Conservation (phyloP, 352 stramenopile species). For the Phytophthora constricta region DNA sequence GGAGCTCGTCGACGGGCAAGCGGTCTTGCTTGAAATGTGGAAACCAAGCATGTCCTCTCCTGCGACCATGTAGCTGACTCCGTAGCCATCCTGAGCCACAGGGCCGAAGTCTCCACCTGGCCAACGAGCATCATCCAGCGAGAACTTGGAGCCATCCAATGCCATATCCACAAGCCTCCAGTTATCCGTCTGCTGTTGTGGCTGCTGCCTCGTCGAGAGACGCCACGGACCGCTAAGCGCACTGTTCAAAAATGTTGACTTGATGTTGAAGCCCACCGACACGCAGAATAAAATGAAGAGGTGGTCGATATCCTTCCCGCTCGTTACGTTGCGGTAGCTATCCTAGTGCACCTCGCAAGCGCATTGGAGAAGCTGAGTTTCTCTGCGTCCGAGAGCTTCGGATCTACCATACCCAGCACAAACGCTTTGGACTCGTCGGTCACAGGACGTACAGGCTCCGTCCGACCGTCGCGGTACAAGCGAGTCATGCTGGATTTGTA, state of each 20-base stretch:
- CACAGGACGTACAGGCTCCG: conserved; percentile 87
- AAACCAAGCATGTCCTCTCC: conserved; percentile 91
- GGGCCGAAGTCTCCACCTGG: too few relatives aligned
- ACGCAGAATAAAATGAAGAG: too few relatives aligned
- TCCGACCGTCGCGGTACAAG: conserved; percentile 95
- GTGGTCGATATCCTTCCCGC: too few relatives aligned
- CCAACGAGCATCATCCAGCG: too few relatives aligned
- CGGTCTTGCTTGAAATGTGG: conserved; percentile 91
- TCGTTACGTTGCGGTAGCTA: too few relatives aligned
- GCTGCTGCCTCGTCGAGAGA: conserved; percentile 91
- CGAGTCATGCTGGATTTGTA: conserved; percentile 98
- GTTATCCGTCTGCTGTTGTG: conserved; percentile 88
- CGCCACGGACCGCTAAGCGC: conserved; percentile 86
- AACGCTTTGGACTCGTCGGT: conserved; percentile 92
- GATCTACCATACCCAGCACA: conserved; percentile 84
- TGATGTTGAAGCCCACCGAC: too few relatives aligned
- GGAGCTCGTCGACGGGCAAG: conserved; percentile 73
- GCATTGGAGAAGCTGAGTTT: conserved; percentile 87
- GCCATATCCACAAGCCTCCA: conserved; percentile 78
- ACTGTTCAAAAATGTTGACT: conserved; percentile 89
- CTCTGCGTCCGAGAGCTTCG: conserved; percentile 70
- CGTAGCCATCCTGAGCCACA: too few relatives aligned
- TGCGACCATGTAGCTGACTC: conserved; percentile 89
- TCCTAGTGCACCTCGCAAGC: too few relatives aligned
- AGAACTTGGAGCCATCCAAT: too few relatives aligned